Evolutionary conservation across 345 rosid species (phyloP), one percentile per base, ranked within the genome.

Genomic region (Ricinus communis): DNA sequence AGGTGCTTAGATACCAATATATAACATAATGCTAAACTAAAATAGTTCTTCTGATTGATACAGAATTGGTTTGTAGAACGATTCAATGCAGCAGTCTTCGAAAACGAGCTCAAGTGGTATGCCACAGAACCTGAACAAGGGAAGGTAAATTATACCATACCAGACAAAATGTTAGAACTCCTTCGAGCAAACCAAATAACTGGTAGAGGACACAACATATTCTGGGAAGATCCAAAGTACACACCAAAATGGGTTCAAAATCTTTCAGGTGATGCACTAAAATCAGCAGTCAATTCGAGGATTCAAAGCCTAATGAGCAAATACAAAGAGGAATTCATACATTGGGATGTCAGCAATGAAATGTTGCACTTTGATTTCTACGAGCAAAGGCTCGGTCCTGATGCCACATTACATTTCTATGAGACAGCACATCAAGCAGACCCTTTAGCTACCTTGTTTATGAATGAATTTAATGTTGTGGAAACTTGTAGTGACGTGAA

Each of bases 341-440:
- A 90, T 52, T 91, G 96, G 95, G 97, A 91, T 66, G 94, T 90
- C 21, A 90, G 93, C 80, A 94, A 91, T 61, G 98, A 91, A 82
- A 88, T 88, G 91, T 87, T 94, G 19, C 98, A 94, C 62, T 94
- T 84, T 24, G 90, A 91, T 70, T 90, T 94, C 75, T 88, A 87
- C 38, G 97, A 93, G 71, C 73, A 72, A 51, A 62, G 85, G 5
- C 82, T 90, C 8, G 97, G 97, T 15, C 87, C 80, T 11, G 78
- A 86, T 28, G 93, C 93, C 1, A 86, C 96, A 0, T 54, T 84
- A 41, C 81, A 70, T 52, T 94, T 94, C 57, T 91, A 83, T 54
- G 65, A 70, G 71, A 82, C 82, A 8, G 95, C 91, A 16, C 94
- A 87, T 62, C 33, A 79, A 41, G 38, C 84, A 9, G 96, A 94